phyloP scores from a whole-genome alignment of 768 basidiomycete genomes.

The Lentinus brumalis region DNA sequence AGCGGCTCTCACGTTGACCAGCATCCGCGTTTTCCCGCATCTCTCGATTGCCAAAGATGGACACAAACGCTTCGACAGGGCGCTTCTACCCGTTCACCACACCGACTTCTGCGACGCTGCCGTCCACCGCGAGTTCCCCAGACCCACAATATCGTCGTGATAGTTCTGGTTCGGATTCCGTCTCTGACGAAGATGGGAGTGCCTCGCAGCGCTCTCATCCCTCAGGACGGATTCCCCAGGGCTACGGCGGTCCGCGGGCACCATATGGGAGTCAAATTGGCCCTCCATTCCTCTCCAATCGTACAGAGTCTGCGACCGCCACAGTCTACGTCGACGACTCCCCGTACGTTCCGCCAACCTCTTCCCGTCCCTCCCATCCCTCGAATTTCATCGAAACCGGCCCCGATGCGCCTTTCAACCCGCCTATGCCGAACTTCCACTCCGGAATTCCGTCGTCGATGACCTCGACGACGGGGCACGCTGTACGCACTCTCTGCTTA shows the following conservation, averaged over 20 bases:
- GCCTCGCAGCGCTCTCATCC: conserved; percentile 9
- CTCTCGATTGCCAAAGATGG: conserved; percentile 26
- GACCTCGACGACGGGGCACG: conserved; percentile 12
- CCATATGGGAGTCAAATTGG: conserved; percentile 12
- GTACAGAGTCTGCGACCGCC: conserved; percentile 7
- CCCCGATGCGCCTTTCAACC: conserved; percentile 4
- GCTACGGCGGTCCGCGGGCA: conserved; percentile 6
- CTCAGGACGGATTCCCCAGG: conserved; percentile 10
- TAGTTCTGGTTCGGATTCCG: conserved; percentile 21
- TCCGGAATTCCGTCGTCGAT: conserved; percentile 3
- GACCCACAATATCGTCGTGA: conserved; percentile 10
- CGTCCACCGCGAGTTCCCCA: conserved; percentile 13
- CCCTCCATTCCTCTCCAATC: conserved; percentile 7
- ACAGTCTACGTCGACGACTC: conserved; percentile 22
- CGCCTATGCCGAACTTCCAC: conserved; percentile 1
- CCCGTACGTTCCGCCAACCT: conserved; percentile 19
- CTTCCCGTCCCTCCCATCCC: conserved; percentile 1
- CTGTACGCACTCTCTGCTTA: conserved; percentile 16
- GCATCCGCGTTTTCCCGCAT: conserved; percentile 21
- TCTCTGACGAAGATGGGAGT: conserved; percentile 17
- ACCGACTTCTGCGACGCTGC: conserved; percentile 14
- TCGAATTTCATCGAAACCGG: conserved; percentile 10
- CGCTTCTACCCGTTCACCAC: conserved; percentile 23
- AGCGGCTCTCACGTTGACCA: conserved; percentile 23
- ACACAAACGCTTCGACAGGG: conserved; percentile 21